Evolutionary conservation across 441 rosid species (phyloP).

Genomic region (Erodium trifolium): DNA sequence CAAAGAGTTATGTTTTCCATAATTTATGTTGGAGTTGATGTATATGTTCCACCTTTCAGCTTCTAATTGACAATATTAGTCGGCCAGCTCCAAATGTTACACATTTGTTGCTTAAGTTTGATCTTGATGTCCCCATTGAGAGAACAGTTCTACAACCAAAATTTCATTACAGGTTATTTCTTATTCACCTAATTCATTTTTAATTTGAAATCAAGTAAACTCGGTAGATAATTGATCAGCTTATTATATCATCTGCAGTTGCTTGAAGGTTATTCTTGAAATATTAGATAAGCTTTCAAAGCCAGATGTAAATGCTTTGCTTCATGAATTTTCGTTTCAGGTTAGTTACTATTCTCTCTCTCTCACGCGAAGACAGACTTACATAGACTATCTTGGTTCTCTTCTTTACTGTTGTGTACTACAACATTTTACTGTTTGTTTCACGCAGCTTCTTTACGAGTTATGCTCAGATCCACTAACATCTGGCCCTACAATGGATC

Average conservation of each 20-base stretch:
- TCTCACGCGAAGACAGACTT: neutral
- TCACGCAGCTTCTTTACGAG: constrained; percentile 74
- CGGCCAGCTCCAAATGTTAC: constrained; percentile 92
- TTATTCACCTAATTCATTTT: constrained; percentile 5
- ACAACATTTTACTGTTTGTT: constrained; percentile 14
- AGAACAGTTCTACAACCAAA: constrained; percentile 85
- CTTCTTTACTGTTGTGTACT: neutral
- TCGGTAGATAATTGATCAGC: constrained; percentile 7
- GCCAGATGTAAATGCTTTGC: constrained; percentile 70
- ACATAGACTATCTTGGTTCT: neutral
- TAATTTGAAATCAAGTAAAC: neutral
- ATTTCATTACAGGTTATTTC: constrained; percentile 77
- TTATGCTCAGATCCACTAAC: constrained; percentile 81
- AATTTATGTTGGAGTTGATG: constrained; percentile 4
- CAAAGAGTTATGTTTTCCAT: neutral
- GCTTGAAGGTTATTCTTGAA: constrained; percentile 92
- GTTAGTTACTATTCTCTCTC: constrained; percentile 29
- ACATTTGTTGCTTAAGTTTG: constrained; percentile 87
- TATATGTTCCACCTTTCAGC: constrained; percentile 37
- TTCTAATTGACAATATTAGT: constrained; percentile 70
- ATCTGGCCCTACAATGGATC: constrained; percentile 79
- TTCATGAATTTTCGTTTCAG: constrained; percentile 94
- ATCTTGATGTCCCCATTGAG: constrained; percentile 69
- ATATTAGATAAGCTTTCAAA: constrained; percentile 66
- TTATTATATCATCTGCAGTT: constrained; percentile 41